These are phyloP conservation scores for Bipolaris sorokiniana DNA, from an alignment of 2,329 filamentous ascomycete species.

Conservation along the genomic window DNA sequence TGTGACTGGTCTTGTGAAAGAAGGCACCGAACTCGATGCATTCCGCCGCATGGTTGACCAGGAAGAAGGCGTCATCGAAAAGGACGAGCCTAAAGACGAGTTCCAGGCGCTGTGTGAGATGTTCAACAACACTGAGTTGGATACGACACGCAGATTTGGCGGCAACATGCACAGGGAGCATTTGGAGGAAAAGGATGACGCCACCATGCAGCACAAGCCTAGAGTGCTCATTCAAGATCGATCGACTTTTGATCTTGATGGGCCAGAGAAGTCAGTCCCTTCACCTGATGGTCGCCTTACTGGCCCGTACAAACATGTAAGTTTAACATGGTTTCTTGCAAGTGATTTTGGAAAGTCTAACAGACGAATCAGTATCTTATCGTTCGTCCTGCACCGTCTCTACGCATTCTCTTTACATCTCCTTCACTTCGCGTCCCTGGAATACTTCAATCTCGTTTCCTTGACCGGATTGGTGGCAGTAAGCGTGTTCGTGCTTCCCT, in stretches of 20 bases:
- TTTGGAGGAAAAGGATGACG: slow-evolving; percentile 56
- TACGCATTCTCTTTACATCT: slow-evolving; percentile 58
- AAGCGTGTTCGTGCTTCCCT: slow-evolving; percentile 61
- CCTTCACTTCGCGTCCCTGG: slow-evolving; percentile 58
- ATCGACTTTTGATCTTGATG: slow-evolving; percentile 38
- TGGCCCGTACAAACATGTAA: slow-evolving; percentile 65
- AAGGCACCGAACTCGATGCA: slow-evolving; percentile 69
- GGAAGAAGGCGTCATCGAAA: slow-evolving; percentile 38
- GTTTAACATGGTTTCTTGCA: slow-evolving; percentile 24
- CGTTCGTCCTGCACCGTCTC: slow-evolving; percentile 55
- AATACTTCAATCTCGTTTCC: slow-evolving; percentile 57
- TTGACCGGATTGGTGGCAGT: slow-evolving; percentile 58
- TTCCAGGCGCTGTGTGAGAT: slow-evolving; percentile 72
- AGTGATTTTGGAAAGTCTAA: slow-evolving; percentile 5
- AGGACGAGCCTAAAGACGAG: slow-evolving; percentile 60
- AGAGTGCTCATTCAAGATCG: slow-evolving; percentile 58
- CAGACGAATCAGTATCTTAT: slow-evolving; percentile 52
- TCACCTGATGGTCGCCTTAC: slow-evolving; percentile 40
- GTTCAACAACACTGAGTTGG: slow-evolving; percentile 71
- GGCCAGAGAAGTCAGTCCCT: slow-evolving; percentile 16
- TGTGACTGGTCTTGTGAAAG: slow-evolving; percentile 70
- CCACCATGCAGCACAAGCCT: slow-evolving; percentile 46
- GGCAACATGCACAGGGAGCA: slow-evolving; percentile 67
- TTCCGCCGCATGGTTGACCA: slow-evolving; percentile 58
- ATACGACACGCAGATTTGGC: slow-evolving; percentile 67